These are phyloP conservation scores for Hypericum perforatum DNA, from an alignment of 345 rosid genomes.

Conservation along the genomic window DNA sequence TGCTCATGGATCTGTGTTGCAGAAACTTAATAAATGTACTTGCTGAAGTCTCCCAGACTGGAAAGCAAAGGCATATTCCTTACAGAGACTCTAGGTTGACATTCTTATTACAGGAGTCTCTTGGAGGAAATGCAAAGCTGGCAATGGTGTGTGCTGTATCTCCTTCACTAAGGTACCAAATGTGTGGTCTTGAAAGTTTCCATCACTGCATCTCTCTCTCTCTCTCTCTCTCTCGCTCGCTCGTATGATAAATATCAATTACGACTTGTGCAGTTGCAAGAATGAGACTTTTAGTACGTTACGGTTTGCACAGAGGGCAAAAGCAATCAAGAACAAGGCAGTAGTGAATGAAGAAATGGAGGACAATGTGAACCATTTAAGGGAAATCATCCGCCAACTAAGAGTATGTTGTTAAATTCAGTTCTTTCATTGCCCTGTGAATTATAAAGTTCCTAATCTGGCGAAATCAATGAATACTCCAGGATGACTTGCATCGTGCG, in stretches of 20 bases:
- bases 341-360: no score
- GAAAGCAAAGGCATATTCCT: conserved; percentile 89
- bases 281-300: conserved; percentile 89
- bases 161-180: conserved; percentile 64
- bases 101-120: conserved; percentile 88
- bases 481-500: no score
- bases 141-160: conserved; percentile 90
- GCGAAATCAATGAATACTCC: no score
- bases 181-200: conserved; percentile 17
- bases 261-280: conserved; percentile 48
- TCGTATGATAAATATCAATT: conserved; percentile 4
- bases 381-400: no score
- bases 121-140: conserved; percentile 94
- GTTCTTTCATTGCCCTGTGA: no score
- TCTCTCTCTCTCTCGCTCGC: neutral
- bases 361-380: no score
- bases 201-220: conserved; percentile 5
- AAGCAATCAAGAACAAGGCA: conserved; percentile 92
- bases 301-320: conserved; percentile 95
- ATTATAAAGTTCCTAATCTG: no score
- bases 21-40: neutral
- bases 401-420: no score
- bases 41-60: conserved; percentile 45
- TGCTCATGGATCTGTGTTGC: conserved; percentile 4
- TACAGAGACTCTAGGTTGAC: conserved; percentile 97